Base-by-base conservation (phyloP, 1,284 basidiomycete genomes). In the Vanrija pseudolonga region DNA sequence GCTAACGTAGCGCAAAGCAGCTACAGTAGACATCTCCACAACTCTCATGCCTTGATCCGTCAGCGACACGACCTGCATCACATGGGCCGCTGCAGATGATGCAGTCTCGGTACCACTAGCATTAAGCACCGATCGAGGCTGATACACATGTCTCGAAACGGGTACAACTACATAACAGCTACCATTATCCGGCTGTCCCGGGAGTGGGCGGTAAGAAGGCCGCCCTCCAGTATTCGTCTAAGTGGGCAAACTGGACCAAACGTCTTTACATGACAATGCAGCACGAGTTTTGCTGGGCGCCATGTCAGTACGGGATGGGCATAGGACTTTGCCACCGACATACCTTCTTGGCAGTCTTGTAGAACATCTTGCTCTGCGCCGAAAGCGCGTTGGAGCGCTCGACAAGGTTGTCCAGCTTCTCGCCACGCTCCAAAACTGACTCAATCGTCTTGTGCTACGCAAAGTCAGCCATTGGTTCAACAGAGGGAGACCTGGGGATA, bases 381-480 rank as follows among this genome's bases (percentile, higher is more conserved):
- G 90, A 94, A 40, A 99, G 80, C 6, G 89, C 88, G 61, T 91
- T 90, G 44, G 93, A 97, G 49, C 94, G 84, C 67, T 98, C 95
- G 3, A 99, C 95, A 19, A 98, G 81, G 75, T 94, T 93, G 76
- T 98, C 95, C 45, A 99, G 83, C 77, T 94, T 96, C 82, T 98
- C 95, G 40, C 96, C 96, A 32, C 96, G 85, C 75, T 96, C 87
- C 37, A 99, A 82, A 3, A 99, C 95, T 3, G 89, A 90, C 73
- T 99, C 96, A 69, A 99, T 99, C 15, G 96, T 99, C 82, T 98
- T 97, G 82, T 98, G 96, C 90, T 95, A 68, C 45, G 58, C 12
- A 15, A 23, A 53, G 3, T 28, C 22, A 36, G 18, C 11, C 1
- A 32, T 4, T 12, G 4, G 12, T 32, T 12, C 32, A 15, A 40